Base-by-base conservation (phyloP, 2,329 filamentous ascomycete species). In the Graphilbum ipis-grandicollis region DNA sequence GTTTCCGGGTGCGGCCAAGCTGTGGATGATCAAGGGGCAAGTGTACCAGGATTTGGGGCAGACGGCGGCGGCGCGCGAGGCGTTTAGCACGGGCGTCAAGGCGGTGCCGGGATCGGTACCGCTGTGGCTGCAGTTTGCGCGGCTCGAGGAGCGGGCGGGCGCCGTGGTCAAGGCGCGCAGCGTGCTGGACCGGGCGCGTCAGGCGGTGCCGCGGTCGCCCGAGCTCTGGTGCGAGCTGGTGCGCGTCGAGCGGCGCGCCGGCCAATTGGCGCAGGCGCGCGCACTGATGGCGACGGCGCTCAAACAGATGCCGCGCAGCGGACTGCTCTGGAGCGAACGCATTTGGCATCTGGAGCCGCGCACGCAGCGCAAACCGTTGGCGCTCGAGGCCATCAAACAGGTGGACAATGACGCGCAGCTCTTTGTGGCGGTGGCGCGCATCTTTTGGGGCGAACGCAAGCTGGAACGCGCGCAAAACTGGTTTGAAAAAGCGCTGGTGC, bases 11-110 rank as follows among this genome's bases (percentile, higher is more conserved):
- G 74, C 79, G 12, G 69, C 83, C 36, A 96, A 96, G 58, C 67
- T 98, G 19, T 94, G 88, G 79, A 94, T 96, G 81, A 82, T 93
- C 63, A 98, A 98, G 59, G 90, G 92, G 0, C 90, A 98, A 53
- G 90, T 96, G 43, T 98, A 98, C 63, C 26, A 28, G 51, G 70
- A 76, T 31, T 68, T 85, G 33, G 76, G 71, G 47, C 85, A 84
- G 58, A 60, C 79, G 13, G 76, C 79, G 0, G 81, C 90, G 56
- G 90, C 90, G 3, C 75, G 90, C 33, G 85, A 96, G 54, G 85
- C 88, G 0, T 96, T 90, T 56, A 74, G 72, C 41, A 79, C 82
- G 5, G 90, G 90, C 26, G 92, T 88, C 30, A 80, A 90, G 50
- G 82, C 83, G 0, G 88, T 84, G 39, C 75, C 86, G 3, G 75